Base-by-base conservation (phyloP, 2,329 filamentous ascomycete species). In the Aspergillus novofumigatus region DNA sequence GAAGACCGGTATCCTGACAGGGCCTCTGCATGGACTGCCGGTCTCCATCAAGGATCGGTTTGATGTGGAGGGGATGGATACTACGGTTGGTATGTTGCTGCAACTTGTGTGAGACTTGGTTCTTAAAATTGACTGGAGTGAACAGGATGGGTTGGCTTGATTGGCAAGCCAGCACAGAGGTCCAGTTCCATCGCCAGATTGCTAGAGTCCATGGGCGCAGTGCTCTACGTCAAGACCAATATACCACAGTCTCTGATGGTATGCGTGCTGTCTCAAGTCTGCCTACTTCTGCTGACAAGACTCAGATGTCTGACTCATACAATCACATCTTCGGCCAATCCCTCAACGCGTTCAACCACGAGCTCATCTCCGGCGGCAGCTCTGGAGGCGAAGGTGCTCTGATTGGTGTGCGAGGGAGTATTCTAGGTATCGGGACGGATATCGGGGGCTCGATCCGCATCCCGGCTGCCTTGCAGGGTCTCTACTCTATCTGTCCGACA, bases 41-140 rank as follows among this genome's bases (percentile, higher is more conserved):
- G 71, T 80, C 49, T 84, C 86, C 0, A 78, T 91, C 49, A 91
- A 91, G 66, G 88, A 91, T 72, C 86, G 87, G 66, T 87, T 90
- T 76, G 81, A 89, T 57, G 58, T 69, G 8, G 55, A 67, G 51
- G 66, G 65, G 3, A 45, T 62, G 41, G 67, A 69, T 57, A 66
- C 65, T 8, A 68, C 65, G 2, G 57, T 69, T 60, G 66, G 67
- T 69, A 49, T 21, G 64, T 55, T 23, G 11, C 35, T 17, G 23
- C 11, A 21, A 7, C 53, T 11, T 50, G 17, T 17, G 3, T 10
- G 4, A 23, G 23, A 44, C 17, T 11, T 14, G n/a, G 9, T 28
- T 26, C 17, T 38, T 21, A n/a, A 25, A 17, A 42, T 3, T 26
- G 7, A 38, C 14, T 5, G 14, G 5, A 17, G 32, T n/a, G 32